Evolutionary conservation across 352 stramenopile genomes (phyloP), one percentile per base, ranked within the genome.

Genomic region (Peronospora farinosa): DNA sequence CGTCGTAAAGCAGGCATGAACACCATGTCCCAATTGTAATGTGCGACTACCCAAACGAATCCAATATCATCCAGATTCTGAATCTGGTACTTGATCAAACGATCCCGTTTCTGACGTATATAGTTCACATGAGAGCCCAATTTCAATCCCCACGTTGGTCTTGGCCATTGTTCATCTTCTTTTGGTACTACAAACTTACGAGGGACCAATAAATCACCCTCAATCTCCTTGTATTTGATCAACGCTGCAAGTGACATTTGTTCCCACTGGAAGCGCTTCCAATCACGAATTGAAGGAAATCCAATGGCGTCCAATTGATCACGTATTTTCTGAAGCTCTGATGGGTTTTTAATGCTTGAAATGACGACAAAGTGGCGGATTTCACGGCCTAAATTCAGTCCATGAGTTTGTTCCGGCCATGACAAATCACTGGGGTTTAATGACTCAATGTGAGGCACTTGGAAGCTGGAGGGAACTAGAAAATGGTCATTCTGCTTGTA

Each of bases 221-320:
- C 8, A 6, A 63, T 35, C 7, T 61, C 8, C 37, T 65, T 48
- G 56, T 67, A 84, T 15, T 31, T 59, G 11, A 50, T 60, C 5
- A 84, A 37, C 1, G 69, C 69, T 7, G 65, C 32, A 6, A 79
- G 19, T 10, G 39, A 35, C 25, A 58, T 54, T 9, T 61, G 30
- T 32, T 66, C 44, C 68, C 68, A 83, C 21, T 74, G 55, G 36
- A 78, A 79, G 12, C 46, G 57, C 30, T 59, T 67, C 68, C 74
- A 84, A 32, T 83, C 52, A 0, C 47, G 25, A 6, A 67, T 38
- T 28, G 49, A 5, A 1, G 67, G 67, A 23, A 83, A 67, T 0
- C 59, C 63, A 7, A 79, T 42, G 17, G 41, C 40, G 0, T 58
- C 38, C 27, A 83, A 52, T 41, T 78, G 49, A 3, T 51, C 43